Conservation (phyloP, 345 rosid genomes). For the Limnanthes douglasii region DNA sequence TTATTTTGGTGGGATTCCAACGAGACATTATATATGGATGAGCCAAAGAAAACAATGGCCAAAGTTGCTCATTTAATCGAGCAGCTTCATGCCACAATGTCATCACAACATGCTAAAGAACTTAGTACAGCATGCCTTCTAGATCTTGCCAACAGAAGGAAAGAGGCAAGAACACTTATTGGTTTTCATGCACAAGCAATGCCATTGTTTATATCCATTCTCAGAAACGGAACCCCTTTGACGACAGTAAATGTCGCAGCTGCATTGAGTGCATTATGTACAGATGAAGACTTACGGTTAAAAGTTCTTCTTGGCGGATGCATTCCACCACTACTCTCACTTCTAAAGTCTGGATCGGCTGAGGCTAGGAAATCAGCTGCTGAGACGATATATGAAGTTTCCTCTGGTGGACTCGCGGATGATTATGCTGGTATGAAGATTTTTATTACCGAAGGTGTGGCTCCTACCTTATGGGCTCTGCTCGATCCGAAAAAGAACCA, state of each 20-base stretch:
- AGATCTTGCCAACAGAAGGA: constrained; percentile 46
- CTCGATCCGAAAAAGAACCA: constrained; percentile 41
- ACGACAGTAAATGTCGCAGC: constrained; percentile 71
- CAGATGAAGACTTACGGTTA: constrained; percentile 60
- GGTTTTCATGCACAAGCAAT: constrained; percentile 69
- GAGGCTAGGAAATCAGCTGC: constrained; percentile 75
- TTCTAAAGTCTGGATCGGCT: constrained; percentile 54
- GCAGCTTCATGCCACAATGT: constrained; percentile 51
- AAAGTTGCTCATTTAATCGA: constrained; percentile 59
- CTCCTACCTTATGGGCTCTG: constrained; percentile 69
- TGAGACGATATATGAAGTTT: constrained; percentile 73
- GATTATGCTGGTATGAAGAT: constrained; percentile 76
- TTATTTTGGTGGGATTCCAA: no score
- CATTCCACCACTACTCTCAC: constrained; percentile 68
- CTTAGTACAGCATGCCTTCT: constrained; percentile 60
- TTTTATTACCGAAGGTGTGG: constrained; percentile 78
- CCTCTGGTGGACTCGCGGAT: constrained; percentile 63
- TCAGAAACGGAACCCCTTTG: constrained; percentile 49
- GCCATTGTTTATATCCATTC: constrained; percentile 74
- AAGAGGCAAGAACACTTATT: constrained; percentile 57
- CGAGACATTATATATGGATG: constrained; percentile 24
- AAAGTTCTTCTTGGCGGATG: constrained; percentile 88
- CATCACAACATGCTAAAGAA: constrained; percentile 63
- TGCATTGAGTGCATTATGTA: constrained; percentile 45
- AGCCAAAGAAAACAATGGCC: constrained; percentile 37